Base-by-base conservation (phyloP, 208 protist genomes). In the Willaertia magna region DNA sequence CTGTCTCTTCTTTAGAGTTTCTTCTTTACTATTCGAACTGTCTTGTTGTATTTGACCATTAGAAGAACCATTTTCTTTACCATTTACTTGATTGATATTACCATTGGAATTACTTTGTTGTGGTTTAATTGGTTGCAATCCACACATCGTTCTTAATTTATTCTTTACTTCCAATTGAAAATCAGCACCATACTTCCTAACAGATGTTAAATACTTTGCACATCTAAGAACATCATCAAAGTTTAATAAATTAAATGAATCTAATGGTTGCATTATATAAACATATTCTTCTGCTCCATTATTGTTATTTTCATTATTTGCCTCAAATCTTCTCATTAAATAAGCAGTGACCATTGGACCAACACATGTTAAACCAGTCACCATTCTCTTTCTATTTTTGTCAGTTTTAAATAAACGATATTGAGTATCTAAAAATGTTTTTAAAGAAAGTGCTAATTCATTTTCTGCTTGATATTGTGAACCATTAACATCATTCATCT, bases 401-500 rank as follows among this genome's bases (percentile, higher is more conserved):
- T 6, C 0, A 0, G 11, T 11, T 46, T 42, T 14, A n/a, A 78
- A 78, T 26, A 78, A 78, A 0, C 18, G n/a, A 40, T 51, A 51
- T 39, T 81, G 76, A 81, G 20, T 12, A 26, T 81, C 76, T n/a
- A 81, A 1, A 40, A 47, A 81, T 4, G 4, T 39, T 40, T 81
- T 49, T 12, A 81, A 20, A 16, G 39, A 20, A 26, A 46, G 16
- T 51, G 43, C 7, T 18, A 81, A 40, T 51, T 81, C 76, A 51
- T 81, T 81, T 51, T 81, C 76, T 16, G 43, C 40, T 81, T 81
- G 76, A 40, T 34, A 81, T 81, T 81, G 76, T 12, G 26, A 44
- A 39, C 40, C 76, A 51, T n/a, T 46, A 39, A 34, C 34, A n/a
- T 81, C 76, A 40, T 40, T 40, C 0, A 9, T 3, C n/a, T 81